Conservation (phyloP, 371 early-diverging fungal genomes). For the Rhizopus arrhizus region DNA sequence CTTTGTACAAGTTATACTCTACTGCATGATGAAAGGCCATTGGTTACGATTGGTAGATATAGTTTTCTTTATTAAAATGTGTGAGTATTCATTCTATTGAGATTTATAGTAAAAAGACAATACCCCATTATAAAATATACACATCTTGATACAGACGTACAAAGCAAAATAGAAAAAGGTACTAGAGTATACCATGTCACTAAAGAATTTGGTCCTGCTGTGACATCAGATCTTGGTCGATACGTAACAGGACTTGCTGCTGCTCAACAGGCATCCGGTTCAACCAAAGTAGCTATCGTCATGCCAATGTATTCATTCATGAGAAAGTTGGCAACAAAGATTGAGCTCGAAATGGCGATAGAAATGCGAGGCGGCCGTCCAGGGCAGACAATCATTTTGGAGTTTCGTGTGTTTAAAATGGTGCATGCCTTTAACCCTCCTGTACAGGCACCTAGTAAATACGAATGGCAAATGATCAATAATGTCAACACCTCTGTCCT, state of each 20-base stretch:
- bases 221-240: constrained; percentile 62
- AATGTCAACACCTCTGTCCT: constrained; percentile 33
- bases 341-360: constrained; percentile 43
- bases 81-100: neutral
- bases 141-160: constrained; percentile 46
- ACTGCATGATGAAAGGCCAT: constrained; percentile 44
- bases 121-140: constrained; percentile 59
- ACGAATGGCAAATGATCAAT: constrained; percentile 35
- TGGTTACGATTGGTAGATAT: constrained; percentile 57
- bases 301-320: constrained; percentile 65
- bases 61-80: neutral
- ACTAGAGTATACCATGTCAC: constrained; percentile 67
- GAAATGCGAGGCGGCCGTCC: constrained; percentile 53
- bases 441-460: constrained; percentile 27
- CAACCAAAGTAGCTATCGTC: constrained; percentile 56
- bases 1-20: constrained; percentile 44
- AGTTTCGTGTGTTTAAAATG: constrained; percentile 55
- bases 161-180: constrained; percentile 40
- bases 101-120: constrained; percentile 36
- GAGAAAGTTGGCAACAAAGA: constrained; percentile 40
- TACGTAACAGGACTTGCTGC: constrained; percentile 63
- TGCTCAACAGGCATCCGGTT: constrained; percentile 57
- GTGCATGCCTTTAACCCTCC: constrained; percentile 43
- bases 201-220: constrained; percentile 66
- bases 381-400: constrained; percentile 42